phyloP scores from a whole-genome alignment of 352 stramenopile species.

The Phytopythium cucurbitacearum region DNA sequence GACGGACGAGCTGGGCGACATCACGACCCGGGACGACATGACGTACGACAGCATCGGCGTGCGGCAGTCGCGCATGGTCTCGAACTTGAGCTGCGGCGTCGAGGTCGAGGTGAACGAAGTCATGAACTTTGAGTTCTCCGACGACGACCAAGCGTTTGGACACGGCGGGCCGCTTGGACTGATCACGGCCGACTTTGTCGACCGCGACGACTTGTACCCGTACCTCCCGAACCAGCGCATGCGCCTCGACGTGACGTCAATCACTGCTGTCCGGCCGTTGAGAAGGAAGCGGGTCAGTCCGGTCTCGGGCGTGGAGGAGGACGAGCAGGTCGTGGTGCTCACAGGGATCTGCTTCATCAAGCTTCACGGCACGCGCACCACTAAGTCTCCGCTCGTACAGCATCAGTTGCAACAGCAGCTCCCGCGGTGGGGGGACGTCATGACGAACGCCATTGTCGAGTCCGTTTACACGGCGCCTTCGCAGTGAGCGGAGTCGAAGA shows the following conservation, averaged over 20 bases:
- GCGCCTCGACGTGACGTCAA: conserved; percentile 12
- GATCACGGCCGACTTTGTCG: conserved; percentile 15
- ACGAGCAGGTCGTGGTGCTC: conserved; percentile 22
- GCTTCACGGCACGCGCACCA: conserved; percentile 11
- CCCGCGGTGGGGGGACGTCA: conserved; percentile 38
- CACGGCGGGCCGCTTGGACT: conserved; percentile 5
- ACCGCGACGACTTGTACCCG: conserved; percentile 27
- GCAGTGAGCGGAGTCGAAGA: too few species aligned
- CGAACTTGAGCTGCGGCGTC: neutral
- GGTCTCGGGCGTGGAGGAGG: conserved; percentile 1
- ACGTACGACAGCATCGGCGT: neutral
- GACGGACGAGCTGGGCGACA: conserved; percentile 5
- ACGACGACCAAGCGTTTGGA: neutral
- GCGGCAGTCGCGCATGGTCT: conserved; percentile 2
- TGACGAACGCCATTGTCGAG: conserved; percentile 12
- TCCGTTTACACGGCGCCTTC: conserved; percentile 3
- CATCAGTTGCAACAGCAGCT: conserved; percentile 36
- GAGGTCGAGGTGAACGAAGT: conserved; percentile 1
- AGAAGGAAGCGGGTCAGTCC: conserved; percentile 9
- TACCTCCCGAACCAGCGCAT: conserved; percentile 14
- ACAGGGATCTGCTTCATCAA: conserved; percentile 25
- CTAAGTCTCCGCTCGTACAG: conserved; percentile 13
- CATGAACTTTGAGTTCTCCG: conserved; percentile 3
- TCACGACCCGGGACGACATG: conserved; percentile 3
- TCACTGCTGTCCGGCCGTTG: conserved; percentile 8